These are phyloP conservation scores for Ceratonia siliqua DNA, from an alignment of 306 rosid genomes.

Conservation along the genomic window DNA sequence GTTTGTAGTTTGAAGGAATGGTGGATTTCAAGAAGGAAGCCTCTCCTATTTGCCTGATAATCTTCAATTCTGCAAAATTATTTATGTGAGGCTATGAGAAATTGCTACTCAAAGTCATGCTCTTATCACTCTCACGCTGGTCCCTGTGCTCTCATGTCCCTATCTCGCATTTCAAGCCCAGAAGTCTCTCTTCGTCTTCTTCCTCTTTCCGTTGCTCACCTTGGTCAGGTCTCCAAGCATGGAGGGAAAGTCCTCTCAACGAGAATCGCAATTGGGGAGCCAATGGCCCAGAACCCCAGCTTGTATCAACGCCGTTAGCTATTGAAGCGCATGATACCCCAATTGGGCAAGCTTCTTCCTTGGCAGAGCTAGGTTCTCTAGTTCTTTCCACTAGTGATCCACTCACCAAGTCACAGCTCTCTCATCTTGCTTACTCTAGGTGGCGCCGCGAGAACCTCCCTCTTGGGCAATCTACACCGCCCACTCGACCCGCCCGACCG, in stretches of 20 bases:
- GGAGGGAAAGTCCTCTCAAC: slow-evolving; percentile 70
- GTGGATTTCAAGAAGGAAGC: too few relatives aligned
- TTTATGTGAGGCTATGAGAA: background rate
- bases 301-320: slow-evolving; percentile 1
- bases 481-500: slow-evolving; percentile 52
- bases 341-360: slow-evolving; percentile 53
- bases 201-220: slow-evolving; percentile 38
- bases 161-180: slow-evolving; percentile 30
- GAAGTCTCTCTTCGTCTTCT: slow-evolving; percentile 25
- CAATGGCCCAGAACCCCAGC: slow-evolving; percentile 55
- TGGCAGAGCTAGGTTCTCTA: slow-evolving; percentile 80
- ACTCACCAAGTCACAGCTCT: slow-evolving; percentile 63
- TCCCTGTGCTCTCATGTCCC: slow-evolving; percentile 9
- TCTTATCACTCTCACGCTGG: slow-evolving; percentile 16
- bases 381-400: slow-evolving; percentile 85
- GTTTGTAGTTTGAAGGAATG: too few relatives aligned
- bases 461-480: slow-evolving; percentile 59
- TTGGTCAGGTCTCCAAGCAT: slow-evolving; percentile 73
- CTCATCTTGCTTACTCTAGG: slow-evolving; percentile 75
- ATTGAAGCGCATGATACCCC: background rate
- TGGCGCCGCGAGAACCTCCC: slow-evolving; percentile 75
- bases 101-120: background rate
- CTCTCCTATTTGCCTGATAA: too few relatives aligned
- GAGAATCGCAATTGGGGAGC: slow-evolving; percentile 77
- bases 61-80: too few relatives aligned